Percentiles rank a stretch among this genome's conserved stretches.
phyloP scores from a whole-genome alignment of 31 red algal species.

The Endocladia muricata region DNA sequence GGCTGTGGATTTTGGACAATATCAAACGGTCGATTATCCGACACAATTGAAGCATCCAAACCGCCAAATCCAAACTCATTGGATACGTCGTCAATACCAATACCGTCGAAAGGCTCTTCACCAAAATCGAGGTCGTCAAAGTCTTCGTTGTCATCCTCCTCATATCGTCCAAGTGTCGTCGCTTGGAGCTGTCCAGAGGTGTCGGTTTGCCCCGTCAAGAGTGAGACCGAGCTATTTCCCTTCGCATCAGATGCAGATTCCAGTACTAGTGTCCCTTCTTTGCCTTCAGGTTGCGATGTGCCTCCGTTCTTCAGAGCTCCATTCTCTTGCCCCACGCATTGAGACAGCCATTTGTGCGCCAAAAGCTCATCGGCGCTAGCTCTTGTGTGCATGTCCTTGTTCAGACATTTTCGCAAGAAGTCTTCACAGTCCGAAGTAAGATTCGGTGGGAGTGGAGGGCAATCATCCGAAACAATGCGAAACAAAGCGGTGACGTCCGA shows the following conservation, averaged over 20 bases:
- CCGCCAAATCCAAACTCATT: neutral
- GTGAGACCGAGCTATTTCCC: neutral
- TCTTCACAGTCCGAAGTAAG: conserved; percentile 79
- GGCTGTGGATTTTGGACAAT: neutral
- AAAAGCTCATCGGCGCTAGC: conserved; percentile 86
- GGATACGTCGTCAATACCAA: neutral
- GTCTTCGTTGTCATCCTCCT: conserved; percentile 66
- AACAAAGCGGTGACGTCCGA: conserved; percentile 89
- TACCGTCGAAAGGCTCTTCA: neutral
- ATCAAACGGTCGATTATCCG: neutral
- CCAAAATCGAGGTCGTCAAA: conserved; percentile 84
- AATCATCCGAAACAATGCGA: conserved; percentile 97
- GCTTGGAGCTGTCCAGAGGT: neutral
- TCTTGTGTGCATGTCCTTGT: conserved; percentile 83
- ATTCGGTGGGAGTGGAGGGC: conserved; percentile 83
- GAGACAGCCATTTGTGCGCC: conserved; percentile 78
- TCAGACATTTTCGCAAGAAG: conserved; percentile 89
- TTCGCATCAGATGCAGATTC: neutral
- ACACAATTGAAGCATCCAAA: neutral
- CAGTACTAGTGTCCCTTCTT: neutral
- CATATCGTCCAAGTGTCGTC: conserved; percentile 46
- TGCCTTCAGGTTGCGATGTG: neutral
- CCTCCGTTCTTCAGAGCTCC: neutral
- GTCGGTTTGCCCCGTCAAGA: neutral
- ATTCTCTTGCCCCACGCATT: neutral